Evolutionary conservation across 345 rosid species (phyloP).

Genomic region (Citrus hindsii): DNA sequence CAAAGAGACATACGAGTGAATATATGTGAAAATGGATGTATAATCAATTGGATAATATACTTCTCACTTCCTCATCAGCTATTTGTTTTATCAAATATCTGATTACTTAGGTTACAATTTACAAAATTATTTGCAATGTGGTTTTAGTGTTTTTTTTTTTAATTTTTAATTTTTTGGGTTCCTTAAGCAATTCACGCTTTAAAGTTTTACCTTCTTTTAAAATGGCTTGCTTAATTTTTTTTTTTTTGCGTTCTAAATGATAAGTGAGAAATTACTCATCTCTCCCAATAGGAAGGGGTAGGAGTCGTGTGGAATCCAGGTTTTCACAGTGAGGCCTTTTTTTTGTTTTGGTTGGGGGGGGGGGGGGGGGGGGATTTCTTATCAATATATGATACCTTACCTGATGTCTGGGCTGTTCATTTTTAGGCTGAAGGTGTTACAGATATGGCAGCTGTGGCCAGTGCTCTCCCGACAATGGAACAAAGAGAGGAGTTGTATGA

Average conservation of each 20-base stretch:
- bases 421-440: conserved; percentile 71
- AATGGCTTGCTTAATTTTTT: neutral
- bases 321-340: neutral
- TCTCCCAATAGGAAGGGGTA: neutral
- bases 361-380: too few relatives aligned
- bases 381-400: neutral
- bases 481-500: conserved; percentile 71
- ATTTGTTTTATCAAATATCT: neutral
- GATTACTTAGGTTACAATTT: neutral
- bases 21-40: neutral
- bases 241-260: neutral
- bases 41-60: neutral
- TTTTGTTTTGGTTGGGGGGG: neutral
- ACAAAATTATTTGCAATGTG: too few relatives aligned
- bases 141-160: too few relatives aligned
- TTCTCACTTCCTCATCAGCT: neutral
- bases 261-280: neutral
- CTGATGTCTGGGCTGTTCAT: neutral
- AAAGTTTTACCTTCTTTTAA: neutral
- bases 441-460: conserved; percentile 47
- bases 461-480: conserved; percentile 51
- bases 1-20: neutral
- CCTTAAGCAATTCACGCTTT: too few relatives aligned
- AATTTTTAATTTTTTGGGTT: too few relatives aligned
- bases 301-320: neutral